phyloP scores from a whole-genome alignment of 768 basidiomycete species.

The Leucosporidium yakuticum region DNA sequence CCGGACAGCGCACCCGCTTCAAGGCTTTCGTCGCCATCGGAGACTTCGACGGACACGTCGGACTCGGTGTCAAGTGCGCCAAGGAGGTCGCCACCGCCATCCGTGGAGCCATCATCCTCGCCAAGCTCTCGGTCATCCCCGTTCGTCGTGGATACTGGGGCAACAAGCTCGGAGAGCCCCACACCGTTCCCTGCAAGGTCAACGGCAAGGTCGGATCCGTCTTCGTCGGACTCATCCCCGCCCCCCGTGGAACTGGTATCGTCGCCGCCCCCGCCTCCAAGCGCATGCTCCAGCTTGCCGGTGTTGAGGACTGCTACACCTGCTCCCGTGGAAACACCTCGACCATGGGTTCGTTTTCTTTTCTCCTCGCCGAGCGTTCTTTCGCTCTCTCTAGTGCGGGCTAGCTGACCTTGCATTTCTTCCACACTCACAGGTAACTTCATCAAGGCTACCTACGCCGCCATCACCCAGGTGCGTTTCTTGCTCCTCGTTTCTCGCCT shows the following conservation, averaged over 20 bases:
- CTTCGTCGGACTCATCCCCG: slow-evolving; percentile 98
- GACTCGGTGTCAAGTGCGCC: slow-evolving; percentile 98
- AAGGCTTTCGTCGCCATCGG: slow-evolving; percentile 99
- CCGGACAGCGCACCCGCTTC: slow-evolving; percentile 98
- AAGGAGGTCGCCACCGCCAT: slow-evolving; percentile 99
- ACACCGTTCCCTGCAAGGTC: slow-evolving; percentile 98
- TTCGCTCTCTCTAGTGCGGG: slow-evolving; percentile 41
- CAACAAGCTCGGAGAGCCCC: slow-evolving; percentile 95
- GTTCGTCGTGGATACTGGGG: slow-evolving; percentile 99
- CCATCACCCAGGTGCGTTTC: slow-evolving; percentile 60
- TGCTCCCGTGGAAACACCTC: slow-evolving; percentile 97
- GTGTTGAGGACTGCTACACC: slow-evolving; percentile 96
- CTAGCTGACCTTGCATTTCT: slow-evolving; percentile 35
- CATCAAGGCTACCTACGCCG: slow-evolving; percentile 49
- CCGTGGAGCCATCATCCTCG: slow-evolving; percentile 97
- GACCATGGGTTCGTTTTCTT: slow-evolving; percentile 50
- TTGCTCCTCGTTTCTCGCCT: not conserved
- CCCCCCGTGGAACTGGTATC: slow-evolving; percentile 97
- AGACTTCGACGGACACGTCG: slow-evolving; percentile 97
- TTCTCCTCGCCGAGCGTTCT: not conserved
- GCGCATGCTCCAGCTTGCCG: slow-evolving; percentile 92
- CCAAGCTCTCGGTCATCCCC: slow-evolving; percentile 95
- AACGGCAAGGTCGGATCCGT: slow-evolving; percentile 98
- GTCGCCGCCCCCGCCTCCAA: slow-evolving; percentile 97
- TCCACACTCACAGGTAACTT: slow-evolving; percentile 76